Evolutionary conservation across 768 basidiomycete species (phyloP).

Genomic region (Agrocybe chaxingu): DNA sequence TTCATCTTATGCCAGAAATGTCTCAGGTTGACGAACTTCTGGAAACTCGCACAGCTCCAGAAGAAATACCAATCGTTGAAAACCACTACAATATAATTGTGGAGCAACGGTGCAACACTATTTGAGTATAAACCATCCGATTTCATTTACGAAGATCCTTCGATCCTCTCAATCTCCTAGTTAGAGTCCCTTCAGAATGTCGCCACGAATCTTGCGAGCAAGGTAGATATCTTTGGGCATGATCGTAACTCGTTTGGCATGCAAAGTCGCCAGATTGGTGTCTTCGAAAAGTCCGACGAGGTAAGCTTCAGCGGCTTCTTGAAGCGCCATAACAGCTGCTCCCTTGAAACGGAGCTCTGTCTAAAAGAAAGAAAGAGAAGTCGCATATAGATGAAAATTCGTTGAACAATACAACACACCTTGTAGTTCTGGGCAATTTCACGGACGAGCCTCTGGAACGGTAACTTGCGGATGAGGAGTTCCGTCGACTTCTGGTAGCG

Average conservation of each 20-base stretch:
- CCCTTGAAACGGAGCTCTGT: slow-evolving; percentile 3
- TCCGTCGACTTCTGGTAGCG: slow-evolving; percentile 12
- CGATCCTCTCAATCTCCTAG: no score
- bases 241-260: slow-evolving; percentile 13
- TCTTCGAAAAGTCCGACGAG: slow-evolving; percentile 11
- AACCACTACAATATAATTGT: no score
- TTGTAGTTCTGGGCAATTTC: slow-evolving; percentile 7
- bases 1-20: no score
- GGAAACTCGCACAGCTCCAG: no score
- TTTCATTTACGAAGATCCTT: no score
- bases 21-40: no score
- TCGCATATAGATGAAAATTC: background rate
- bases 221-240: slow-evolving; percentile 7
- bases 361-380: background rate
- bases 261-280: slow-evolving; percentile 10
- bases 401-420: background rate
- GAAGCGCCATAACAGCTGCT: slow-evolving; percentile 7
- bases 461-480: slow-evolving; percentile 10
- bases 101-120: no score
- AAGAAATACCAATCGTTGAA: no score
- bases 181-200: background rate
- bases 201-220: slow-evolving; percentile 6
- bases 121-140: no score
- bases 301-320: slow-evolving; percentile 15
- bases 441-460: slow-evolving; percentile 13